Evolutionary conservation across 2,329 filamentous ascomycete species (phyloP), one percentile per base, ranked within the genome.

Genomic region (Pestalotiopsis sp.): DNA sequence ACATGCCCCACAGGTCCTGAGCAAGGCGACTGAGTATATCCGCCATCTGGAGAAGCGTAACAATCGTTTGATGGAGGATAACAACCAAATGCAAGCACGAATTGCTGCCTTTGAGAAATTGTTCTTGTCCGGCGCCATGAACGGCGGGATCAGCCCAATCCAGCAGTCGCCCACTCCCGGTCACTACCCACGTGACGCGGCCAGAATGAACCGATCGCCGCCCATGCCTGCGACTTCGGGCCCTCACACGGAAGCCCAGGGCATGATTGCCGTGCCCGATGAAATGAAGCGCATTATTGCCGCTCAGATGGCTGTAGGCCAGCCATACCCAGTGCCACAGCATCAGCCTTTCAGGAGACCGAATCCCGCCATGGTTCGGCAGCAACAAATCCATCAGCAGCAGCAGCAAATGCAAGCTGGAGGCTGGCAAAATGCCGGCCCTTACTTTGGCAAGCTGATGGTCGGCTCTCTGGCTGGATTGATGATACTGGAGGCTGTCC

Each of bases 1-100:
- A 65, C 14, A 38, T 31, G 11, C 14, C 6, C 5, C 64, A 27
- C 55, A 90, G 87, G 87, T 98, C 64, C 83, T 98, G 58, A 95
- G 93, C 72, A 98, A 98, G 80, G 95, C 95, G 2, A 98, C 95
- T 5, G 95, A 98, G 78, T 98, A 98, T 74, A 98, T 98, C 72
- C 89, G 91, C 49, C 95, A 98, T 80, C 83, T 98, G 1, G 95
- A 98, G 80, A 97, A 97, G 82, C 90, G 94, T 13, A 97, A 97
- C 75, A 92, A 90, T 72, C 90, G 92, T 5, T 83, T 98, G 11
- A 84, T 91, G 65, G 93, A 97, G 60, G 94, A 98, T 78, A 95
- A 97, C 76, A 86, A 83, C 38, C 88, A 88, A 14, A 88, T 97
- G 82, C 95, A 95, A 79, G 89, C 90, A 60, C 89, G 93, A 38